Base-by-base conservation (phyloP, 2,329 filamentous ascomycete genomes). In the Penicillium sp. region DNA sequence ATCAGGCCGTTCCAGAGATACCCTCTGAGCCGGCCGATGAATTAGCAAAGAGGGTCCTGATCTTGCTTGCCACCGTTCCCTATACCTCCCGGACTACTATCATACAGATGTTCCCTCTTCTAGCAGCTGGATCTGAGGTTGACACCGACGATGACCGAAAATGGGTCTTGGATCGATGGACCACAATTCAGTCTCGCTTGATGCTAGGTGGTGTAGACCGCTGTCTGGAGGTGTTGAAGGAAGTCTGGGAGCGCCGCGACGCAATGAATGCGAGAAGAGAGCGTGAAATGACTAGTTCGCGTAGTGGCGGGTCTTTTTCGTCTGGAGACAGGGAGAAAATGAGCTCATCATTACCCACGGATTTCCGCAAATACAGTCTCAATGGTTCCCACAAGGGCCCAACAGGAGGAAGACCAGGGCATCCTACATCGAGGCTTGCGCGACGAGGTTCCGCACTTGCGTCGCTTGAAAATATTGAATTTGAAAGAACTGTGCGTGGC, bases 141-240 rank as follows among this genome's bases (percentile, higher is more conserved):
- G 77, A 80, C 25, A 79, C 79, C 3, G 74, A 77, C 15, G 85
- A 88, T 62, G 84, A 89, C 64, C 77, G 87, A 13, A 75, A 82
- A 31, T 90, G 86, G 86, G 84, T 89, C 2, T 75, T 81, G 43
- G 78, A 83, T 25, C 80, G 87, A 35, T 90, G 87, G 87, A 72
- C 75, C 5, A 76, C 80, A 3, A 87, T 90, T 78, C 79, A 80
- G 51, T 74, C 77, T 21, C 79, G 87, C 29, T 82, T 89, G 76
- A 85, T 84, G 72, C 85, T 89, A 44, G 87, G 87, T 17, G 86
- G 88, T 48, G 81, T 89, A 45, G 86, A 89, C 66, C 83, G 85
- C 27, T 88, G 85, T 59, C 77, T 83, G 61, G 82, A 87, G 44
- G 84, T 90, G 7, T 82, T 86, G 23, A 81, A 82, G 58, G 87